phyloP scores from a whole-genome alignment of 306 rosid genomes.

The Purshia tridentata region DNA sequence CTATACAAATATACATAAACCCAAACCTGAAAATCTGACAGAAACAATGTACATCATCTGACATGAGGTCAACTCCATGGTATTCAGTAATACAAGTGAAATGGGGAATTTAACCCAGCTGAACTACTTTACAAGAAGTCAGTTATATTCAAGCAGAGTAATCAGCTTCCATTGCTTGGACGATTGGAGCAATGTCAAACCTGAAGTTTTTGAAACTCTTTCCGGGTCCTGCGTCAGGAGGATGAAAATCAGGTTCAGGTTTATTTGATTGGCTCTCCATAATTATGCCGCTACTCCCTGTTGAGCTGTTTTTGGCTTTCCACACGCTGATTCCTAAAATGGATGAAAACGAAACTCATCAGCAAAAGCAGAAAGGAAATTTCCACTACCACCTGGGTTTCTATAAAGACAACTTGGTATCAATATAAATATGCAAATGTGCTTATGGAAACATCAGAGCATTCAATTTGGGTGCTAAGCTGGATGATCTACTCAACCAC shows the following conservation, averaged over 20 bases:
- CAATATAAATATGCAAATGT: background rate
- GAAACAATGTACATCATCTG: constrained; percentile 27
- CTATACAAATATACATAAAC: constrained; percentile 61
- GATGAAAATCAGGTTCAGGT: constrained; percentile 51
- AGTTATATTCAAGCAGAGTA: constrained; percentile 47
- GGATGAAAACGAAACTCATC: constrained; percentile 26
- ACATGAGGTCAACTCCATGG: constrained; percentile 9
- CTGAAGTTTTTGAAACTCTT: constrained; percentile 74
- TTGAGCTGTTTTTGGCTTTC: constrained; percentile 71
- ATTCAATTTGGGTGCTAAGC: background rate
- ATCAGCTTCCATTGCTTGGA: constrained; percentile 71
- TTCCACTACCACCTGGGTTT: background rate
- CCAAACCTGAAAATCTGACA: constrained; percentile 37
- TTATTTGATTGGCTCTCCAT: constrained; percentile 55
- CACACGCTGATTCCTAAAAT: constrained; percentile 68
- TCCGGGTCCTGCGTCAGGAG: constrained; percentile 52
- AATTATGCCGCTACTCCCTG: constrained; percentile 47
- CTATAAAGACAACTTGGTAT: background rate
- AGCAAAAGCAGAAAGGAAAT: constrained; percentile 16
- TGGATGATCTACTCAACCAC: background rate
- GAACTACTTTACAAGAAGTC: constrained; percentile 35
- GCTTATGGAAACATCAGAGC: background rate
- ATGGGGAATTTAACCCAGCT: constrained; percentile 26
- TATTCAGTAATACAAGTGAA: constrained; percentile 5
- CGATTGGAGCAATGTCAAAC: constrained; percentile 57